Base-by-base conservation (phyloP, 1,139 yeast species). In the Yamadazyma spencermartinsiae region DNA sequence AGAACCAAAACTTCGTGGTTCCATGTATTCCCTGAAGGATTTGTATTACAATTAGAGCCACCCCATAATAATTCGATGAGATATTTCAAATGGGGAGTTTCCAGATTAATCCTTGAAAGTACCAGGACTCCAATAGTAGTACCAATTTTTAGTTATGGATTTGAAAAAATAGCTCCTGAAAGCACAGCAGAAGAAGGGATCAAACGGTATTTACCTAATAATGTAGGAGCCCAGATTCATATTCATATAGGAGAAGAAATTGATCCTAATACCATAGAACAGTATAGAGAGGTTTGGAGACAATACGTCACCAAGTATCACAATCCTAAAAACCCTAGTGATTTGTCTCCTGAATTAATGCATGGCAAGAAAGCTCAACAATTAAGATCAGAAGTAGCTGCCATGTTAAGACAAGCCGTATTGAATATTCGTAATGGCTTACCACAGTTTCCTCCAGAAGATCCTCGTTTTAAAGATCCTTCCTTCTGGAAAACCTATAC, bases 21-120 rank as follows among this genome's bases (percentile, higher is more conserved):
- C 43, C 98, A 92, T 59, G 82, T 90, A 4, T 92, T 88, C 60
- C 98, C 98, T 0, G 98, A 92, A 59, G 96, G 96, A 0, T 86
- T 84, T 58, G 98, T 92, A 1, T 75, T 92, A 38, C 98, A 92
- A 59, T 68, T 90, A 21, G 75, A 82, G 45, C 81, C 82, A 31
- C 97, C 97, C 1, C 80, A 78, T 58, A 70, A 75, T 38, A 83
- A 86, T 50, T 86, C 96, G 3, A 86, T 92, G 90, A 71, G 97
- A 45, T 92, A 87, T 60, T 92, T 92, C 71, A 85, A 88, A 56
- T 92, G 98, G 98, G 98, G 98, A 0, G 81, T 89, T 1, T 76
- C 96, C 2, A 72, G 98, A 49, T 60, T 90, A 49, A 72, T 92
- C 4, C 65, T 92, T 39, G 98, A 92, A 60, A 72, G 94, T 12